Conservation (phyloP, 176 grass and related monocot species). For the Hordeum vulgare region DNA sequence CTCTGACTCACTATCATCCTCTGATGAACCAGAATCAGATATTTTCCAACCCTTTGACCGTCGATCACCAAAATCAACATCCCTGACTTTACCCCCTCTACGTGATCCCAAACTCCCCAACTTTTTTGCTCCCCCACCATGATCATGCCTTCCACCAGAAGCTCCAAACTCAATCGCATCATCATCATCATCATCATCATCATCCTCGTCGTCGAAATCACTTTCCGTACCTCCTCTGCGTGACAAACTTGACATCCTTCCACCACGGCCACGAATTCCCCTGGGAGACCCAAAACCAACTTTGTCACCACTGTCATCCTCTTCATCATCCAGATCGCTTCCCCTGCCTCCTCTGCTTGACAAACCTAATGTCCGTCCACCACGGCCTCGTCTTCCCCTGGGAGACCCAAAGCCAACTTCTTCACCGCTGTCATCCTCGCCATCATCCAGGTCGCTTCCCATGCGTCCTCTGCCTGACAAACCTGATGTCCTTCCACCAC, state of each 20-base stretch:
- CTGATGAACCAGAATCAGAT: constrained; percentile 25
- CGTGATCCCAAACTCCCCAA: background rate
- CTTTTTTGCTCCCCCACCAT: constrained; percentile 11
- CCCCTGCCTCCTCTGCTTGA: constrained; percentile 14
- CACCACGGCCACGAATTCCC: constrained; percentile 16
- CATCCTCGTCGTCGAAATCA: constrained; percentile 13
- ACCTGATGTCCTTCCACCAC: background rate
- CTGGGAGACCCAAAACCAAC: constrained; percentile 35
- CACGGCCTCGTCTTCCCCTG: constrained; percentile 24
- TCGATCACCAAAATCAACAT: constrained; percentile 16
- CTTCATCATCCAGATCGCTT: constrained; percentile 25
- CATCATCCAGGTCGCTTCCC: constrained; percentile 28
- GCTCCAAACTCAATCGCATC: constrained; percentile 5
- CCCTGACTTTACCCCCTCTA: constrained; percentile 1
- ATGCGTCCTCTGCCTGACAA: constrained; percentile 2
- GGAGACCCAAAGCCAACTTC: constrained; percentile 34
- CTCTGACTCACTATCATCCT: constrained; percentile 33
- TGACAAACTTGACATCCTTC: constrained; percentile 19
- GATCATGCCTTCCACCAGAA: constrained; percentile 21
- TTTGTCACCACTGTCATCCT: background rate
- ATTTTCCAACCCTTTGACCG: background rate
- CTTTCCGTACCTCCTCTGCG: constrained; percentile 20
- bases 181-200: background rate
- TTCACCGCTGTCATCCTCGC: background rate
- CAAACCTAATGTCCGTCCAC: constrained; percentile 22